Conservation (phyloP, 495 filamentous ascomycete genomes). For the Penicillium verhagenii region DNA sequence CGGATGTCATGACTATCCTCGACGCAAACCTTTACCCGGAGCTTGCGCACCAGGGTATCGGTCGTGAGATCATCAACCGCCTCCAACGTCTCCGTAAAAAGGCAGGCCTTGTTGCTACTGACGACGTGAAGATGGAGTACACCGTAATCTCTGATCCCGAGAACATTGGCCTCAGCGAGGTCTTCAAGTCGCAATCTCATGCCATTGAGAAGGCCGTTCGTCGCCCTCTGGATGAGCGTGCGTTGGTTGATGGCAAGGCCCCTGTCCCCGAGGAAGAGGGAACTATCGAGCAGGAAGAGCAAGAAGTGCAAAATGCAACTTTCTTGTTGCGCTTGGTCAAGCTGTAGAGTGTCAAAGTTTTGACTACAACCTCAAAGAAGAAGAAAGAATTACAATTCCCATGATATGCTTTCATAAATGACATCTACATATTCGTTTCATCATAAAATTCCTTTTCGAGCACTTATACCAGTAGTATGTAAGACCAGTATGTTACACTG, state of each 20-base stretch:
- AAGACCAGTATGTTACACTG: too few species aligned
- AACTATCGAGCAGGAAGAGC: slow-evolving; percentile 80
- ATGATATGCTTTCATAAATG: not conserved
- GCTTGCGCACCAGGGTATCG: slow-evolving; percentile 71
- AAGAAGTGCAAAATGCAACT: slow-evolving; percentile 83
- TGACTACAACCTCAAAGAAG: not conserved
- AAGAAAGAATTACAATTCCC: not conserved
- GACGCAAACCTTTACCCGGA: slow-evolving; percentile 72
- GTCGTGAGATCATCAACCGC: slow-evolving; percentile 79
- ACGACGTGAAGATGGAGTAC: slow-evolving; percentile 87
- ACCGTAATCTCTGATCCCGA: slow-evolving; percentile 72
- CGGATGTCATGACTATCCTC: slow-evolving; percentile 79
- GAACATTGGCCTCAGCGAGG: slow-evolving; percentile 67
- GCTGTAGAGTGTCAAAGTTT: slow-evolving; percentile 47
- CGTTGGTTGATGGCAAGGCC: slow-evolving; percentile 61
- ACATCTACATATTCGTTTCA: not conserved
- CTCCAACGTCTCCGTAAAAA: slow-evolving; percentile 80
- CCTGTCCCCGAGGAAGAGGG: slow-evolving; percentile 54
- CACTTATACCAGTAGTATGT: too few species aligned
- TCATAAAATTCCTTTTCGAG: too few species aligned
- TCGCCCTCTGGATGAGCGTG: slow-evolving; percentile 74
- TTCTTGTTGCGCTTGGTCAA: slow-evolving; percentile 82
- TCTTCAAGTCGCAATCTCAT: slow-evolving; percentile 65
- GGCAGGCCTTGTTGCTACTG: slow-evolving; percentile 74
- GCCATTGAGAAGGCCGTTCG: slow-evolving; percentile 78